A percentile compares a stretch with the other conserved stretches of the same genome.
Evolutionary conservation across 257 asterid species (phyloP).

Genomic region (Nicotiana attenuata): DNA sequence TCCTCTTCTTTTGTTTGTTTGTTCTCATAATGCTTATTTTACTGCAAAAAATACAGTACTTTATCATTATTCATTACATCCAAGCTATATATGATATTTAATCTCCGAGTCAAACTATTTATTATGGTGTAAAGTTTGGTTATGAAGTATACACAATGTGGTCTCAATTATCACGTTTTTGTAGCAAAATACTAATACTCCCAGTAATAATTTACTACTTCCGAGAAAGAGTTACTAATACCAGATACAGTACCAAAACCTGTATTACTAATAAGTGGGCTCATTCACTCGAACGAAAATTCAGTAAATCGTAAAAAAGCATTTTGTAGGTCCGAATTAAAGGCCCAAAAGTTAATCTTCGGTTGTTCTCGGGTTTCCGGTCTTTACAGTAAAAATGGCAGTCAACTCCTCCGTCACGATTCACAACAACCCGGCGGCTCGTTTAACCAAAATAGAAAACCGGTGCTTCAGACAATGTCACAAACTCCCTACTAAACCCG

Average conservation of each 20-base stretch:
- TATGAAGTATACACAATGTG: not conserved
- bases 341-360: not conserved
- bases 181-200: not conserved
- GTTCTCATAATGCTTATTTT: too few species aligned
- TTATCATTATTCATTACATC: too few species aligned
- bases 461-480: not conserved
- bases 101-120: too few species aligned
- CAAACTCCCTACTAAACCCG: not conserved
- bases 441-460: not conserved
- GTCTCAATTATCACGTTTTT: not conserved
- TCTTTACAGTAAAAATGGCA: not conserved
- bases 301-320: not conserved
- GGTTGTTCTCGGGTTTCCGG: not conserved
- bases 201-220: too few species aligned
- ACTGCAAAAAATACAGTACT: too few species aligned
- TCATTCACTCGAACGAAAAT: not conserved
- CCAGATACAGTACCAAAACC: not conserved
- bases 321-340: not conserved
- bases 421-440: constrained; percentile 1
- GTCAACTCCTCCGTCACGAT: not conserved
- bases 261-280: not conserved
- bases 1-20: too few species aligned
- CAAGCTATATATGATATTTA: too few species aligned
- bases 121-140: not conserved
- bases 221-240: not conserved